phyloP scores from a whole-genome alignment of 441 rosid genomes.

The Cnidoscolus chayamansa region DNA sequence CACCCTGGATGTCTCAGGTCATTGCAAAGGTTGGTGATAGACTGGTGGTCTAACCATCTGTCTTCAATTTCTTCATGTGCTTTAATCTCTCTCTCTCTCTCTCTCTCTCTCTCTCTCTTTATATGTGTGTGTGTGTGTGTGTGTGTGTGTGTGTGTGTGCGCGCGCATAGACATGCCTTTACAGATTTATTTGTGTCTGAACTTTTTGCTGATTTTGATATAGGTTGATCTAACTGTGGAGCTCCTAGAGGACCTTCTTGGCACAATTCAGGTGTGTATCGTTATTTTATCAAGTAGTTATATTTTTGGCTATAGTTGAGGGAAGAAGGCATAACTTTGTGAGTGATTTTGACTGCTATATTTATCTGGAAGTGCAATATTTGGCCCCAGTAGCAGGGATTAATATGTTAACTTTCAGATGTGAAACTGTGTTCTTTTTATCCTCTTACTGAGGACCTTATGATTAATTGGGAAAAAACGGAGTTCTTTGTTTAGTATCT shows the following conservation, averaged over 20 bases:
- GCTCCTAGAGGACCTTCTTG: constrained; percentile 78
- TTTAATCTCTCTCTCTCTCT: constrained; percentile 7
- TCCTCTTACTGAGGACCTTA: not conserved
- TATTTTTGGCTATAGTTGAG: constrained; percentile 8
- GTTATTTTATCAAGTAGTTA: constrained; percentile 2
- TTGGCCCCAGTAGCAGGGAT: not conserved
- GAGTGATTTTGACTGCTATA: constrained; percentile 9
- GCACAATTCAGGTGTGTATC: constrained; percentile 59
- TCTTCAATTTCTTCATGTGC: constrained; percentile 9
- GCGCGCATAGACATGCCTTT: too few relatives aligned
- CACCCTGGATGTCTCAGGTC: constrained; percentile 73
- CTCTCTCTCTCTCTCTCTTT: not conserved
- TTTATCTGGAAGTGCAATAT: constrained; percentile 1
- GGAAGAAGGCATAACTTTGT: not conserved
- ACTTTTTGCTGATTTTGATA: constrained; percentile 28
- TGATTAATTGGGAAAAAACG: not conserved
- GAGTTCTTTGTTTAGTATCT: too few relatives aligned
- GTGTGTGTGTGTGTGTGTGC: too few relatives aligned
- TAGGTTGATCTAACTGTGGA: constrained; percentile 77
- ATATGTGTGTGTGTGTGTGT: too few relatives aligned
- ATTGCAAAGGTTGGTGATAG: constrained; percentile 64
- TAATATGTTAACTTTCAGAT: not conserved
- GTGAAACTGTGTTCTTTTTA: not conserved
- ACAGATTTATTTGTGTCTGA: constrained; percentile 1
- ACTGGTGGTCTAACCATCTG: constrained; percentile 9